Evolutionary conservation across 75 land plant species (phyloP).

Genomic region (Pinus taeda): DNA sequence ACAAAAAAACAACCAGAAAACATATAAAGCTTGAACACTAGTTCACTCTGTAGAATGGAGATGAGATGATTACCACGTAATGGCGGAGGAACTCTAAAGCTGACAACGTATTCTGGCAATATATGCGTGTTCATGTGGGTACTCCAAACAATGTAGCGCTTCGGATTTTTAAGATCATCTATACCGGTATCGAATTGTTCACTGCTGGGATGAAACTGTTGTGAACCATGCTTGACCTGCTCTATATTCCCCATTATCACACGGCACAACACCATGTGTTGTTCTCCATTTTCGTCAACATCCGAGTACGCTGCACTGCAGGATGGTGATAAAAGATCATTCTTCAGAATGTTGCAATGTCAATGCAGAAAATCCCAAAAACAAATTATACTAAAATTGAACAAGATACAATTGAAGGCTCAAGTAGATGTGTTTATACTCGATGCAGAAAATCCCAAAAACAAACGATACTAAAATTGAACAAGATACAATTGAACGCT

Average conservation of each 20-base stretch:
- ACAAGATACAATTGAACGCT: neutral
- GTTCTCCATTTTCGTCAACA: slow-evolving; percentile 66
- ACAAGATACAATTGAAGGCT: neutral
- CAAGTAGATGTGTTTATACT: neutral
- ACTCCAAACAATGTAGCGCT: slow-evolving; percentile 41
- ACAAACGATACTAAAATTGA: too few relatives aligned
- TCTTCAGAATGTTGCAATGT: slow-evolving; percentile 12
- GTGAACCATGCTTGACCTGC: slow-evolving; percentile 37
- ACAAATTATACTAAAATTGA: too few relatives aligned
- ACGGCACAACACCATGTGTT: slow-evolving; percentile 55
- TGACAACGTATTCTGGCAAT: slow-evolving; percentile 45
- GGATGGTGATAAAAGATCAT: neutral
- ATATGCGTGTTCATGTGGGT: slow-evolving; percentile 60
- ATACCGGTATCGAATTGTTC: slow-evolving; percentile 46
- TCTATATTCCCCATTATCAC: slow-evolving; percentile 45
- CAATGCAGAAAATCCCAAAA: neutral
- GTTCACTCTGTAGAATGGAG: neutral
- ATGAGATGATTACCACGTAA: slow-evolving; percentile 28
- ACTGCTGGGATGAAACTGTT: slow-evolving; percentile 41
- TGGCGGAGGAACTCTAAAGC: slow-evolving; percentile 36
- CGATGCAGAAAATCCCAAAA: neutral
- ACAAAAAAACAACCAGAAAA: neutral
- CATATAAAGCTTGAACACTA: neutral
- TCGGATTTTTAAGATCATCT: slow-evolving; percentile 33
- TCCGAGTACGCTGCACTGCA: slow-evolving; percentile 41